Evolutionary conservation across 2,329 filamentous ascomycete genomes (phyloP).

Genomic region (Zymoseptoria brevis): DNA sequence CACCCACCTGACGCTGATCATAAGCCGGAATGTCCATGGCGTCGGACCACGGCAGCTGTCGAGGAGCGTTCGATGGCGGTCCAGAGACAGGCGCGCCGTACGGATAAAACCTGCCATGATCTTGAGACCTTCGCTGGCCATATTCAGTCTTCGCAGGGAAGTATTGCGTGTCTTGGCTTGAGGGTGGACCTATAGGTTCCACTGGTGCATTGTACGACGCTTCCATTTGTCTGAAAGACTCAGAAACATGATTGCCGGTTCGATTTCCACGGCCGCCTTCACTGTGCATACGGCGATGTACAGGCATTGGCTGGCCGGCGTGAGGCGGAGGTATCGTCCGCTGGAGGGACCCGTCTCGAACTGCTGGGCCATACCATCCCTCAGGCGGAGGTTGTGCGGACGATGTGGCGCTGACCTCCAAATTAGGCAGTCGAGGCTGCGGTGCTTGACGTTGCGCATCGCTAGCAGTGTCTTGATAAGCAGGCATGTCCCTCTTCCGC

Average conservation of each 20-base stretch:
- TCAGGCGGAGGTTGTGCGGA: too few relatives aligned
- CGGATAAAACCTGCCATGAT: neutral
- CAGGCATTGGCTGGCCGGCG: slow-evolving; percentile 1
- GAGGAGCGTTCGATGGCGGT: neutral
- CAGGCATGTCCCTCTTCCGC: slow-evolving; percentile 13
- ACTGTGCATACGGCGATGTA: slow-evolving; percentile 18
- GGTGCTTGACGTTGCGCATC: neutral
- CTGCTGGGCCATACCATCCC: slow-evolving; percentile 19
- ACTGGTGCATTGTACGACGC: slow-evolving; percentile 14
- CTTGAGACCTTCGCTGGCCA: neutral
- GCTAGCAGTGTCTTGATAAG: slow-evolving; percentile 1
- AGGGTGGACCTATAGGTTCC: slow-evolving; percentile 16
- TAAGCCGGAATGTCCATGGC: neutral
- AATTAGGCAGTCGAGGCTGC: slow-evolving; percentile 1
- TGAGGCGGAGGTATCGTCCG: neutral
- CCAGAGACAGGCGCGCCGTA: neutral
- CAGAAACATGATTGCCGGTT: slow-evolving; percentile 13
- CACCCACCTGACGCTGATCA: neutral
- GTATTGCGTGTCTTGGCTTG: neutral
- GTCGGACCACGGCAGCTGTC: neutral
- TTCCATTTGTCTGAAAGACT: slow-evolving; percentile 20
- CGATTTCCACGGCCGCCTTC: slow-evolving; percentile 7
- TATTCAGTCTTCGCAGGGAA: neutral
- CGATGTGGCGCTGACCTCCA: too few relatives aligned
- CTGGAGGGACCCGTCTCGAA: neutral